Evolutionary conservation across 2,329 filamentous ascomycete species (phyloP), one percentile per base, ranked within the genome.

Genomic region (Botrytis pseudocinerea): DNA sequence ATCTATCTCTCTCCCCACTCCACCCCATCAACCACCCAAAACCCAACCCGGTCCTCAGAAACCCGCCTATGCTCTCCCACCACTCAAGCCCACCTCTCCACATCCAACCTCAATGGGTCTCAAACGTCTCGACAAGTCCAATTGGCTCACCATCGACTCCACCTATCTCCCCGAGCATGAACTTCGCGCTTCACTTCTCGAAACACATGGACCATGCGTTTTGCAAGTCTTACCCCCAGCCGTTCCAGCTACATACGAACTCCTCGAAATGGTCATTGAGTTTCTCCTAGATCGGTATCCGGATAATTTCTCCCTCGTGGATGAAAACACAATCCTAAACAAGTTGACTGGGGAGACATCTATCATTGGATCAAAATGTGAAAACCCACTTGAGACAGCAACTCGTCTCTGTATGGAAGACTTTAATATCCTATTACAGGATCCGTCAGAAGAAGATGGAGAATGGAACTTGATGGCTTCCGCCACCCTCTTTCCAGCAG

Each of bases 401-500:
- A 85, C 85, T 0, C 81, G 85, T 65, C 78, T 88, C 28, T 83
- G 83, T 1, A 85, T 84, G 83, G 86, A 87, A 77, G 86, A 88
- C 74, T 82, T 88, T 73, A 86, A 83, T 68, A 81, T 88, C 54
- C 75, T 87, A 54, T 80, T 84, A 73, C 83, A 83, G 75, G 77
- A 82, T 65, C 82, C 81, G 48, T 25, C 35, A 2, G 64, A 68
- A 42, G 83, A 82, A 32, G 84, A 84, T 10, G 83, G 81, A 14
- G 82, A 85, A 73, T 85, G 86, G 75, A 84, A 84, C 70, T 77
- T 88, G 42, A 82, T 83, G 71, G 86, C 86, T 38, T 85, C 85
- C 63, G 86, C 86, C 8, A 87, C 85, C 22, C 80, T 87, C 8
- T 87, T 87, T 75, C 86, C 86, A 1, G 84, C 85, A 0, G 86